phyloP scores from a whole-genome alignment of 768 basidiomycete genomes.

The Austroboletus festivus region DNA sequence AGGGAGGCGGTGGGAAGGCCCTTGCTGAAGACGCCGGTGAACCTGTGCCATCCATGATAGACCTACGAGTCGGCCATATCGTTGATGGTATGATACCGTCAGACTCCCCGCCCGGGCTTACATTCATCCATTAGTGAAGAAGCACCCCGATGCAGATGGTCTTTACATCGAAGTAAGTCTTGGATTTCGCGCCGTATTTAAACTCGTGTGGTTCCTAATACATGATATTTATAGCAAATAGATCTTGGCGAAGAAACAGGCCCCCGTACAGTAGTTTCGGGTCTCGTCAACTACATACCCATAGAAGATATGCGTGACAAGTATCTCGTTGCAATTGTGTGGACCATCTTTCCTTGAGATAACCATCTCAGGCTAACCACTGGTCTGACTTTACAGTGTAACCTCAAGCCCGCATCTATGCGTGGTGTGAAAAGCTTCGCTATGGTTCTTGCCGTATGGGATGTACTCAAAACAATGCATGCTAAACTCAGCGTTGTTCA shows the following conservation, averaged over 20 bases:
- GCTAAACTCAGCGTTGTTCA: constrained; percentile 1
- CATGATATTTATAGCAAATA: constrained; percentile 64
- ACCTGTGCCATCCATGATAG: constrained; percentile 94
- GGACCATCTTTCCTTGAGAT: neutral
- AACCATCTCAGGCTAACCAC: neutral
- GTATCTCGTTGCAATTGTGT: constrained; percentile 81
- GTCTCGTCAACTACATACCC: constrained; percentile 93
- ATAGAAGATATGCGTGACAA: constrained; percentile 90
- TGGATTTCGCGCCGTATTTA: neutral
- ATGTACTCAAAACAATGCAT: neutral
- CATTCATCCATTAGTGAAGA: constrained; percentile 58
- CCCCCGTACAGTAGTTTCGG: constrained; percentile 94
- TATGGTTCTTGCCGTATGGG: constrained; percentile 88
- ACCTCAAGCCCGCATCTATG: constrained; percentile 95
- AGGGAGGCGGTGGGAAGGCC: constrained; percentile 34
- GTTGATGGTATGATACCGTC: constrained; percentile 66
- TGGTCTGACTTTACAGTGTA: constrained; percentile 51
- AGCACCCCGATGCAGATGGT: constrained; percentile 96
- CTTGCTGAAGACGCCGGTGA: constrained; percentile 65
- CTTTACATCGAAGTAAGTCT: constrained; percentile 85
- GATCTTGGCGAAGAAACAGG: constrained; percentile 94
- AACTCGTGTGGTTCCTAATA: neutral
- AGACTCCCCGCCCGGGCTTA: constrained; percentile 2
- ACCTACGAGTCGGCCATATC: constrained; percentile 90
- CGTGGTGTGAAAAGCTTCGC: constrained; percentile 97